Evolutionary conservation across 805 yeast species (phyloP).

Genomic region (Candida anglica): DNA sequence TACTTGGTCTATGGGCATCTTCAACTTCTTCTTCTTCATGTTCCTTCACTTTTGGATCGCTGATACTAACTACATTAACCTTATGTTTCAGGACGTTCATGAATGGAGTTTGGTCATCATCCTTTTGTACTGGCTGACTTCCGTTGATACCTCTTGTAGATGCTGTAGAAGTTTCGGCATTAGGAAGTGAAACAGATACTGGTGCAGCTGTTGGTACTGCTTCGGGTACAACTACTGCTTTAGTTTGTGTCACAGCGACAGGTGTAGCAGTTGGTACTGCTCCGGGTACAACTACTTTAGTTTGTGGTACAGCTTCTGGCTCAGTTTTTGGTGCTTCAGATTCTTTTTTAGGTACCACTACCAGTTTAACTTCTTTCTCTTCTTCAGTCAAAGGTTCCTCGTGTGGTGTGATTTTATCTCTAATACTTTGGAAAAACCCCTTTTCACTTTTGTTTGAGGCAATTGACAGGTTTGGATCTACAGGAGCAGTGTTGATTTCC

Average conservation of each 20-base stretch:
- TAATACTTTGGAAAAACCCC: slow-evolving; percentile 32
- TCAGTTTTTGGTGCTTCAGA: no score
- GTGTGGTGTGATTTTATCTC: slow-evolving; percentile 23
- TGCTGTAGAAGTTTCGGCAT: not conserved
- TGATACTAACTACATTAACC: slow-evolving; percentile 1
- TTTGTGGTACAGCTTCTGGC: no score
- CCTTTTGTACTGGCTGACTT: not conserved
- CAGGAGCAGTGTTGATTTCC: no score
- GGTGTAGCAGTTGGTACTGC: not conserved
- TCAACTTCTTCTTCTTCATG: no score
- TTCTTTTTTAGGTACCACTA: no score
- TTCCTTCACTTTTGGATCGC: not conserved
- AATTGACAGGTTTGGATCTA: no score
- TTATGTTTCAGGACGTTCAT: slow-evolving; percentile 4
- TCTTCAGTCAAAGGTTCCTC: slow-evolving; percentile 1
- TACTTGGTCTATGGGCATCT: not conserved
- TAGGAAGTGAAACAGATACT: no score
- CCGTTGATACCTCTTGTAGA: not conserved
- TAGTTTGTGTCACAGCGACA: not conserved
- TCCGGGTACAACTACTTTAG: not conserved
- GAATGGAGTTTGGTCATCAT: not conserved
- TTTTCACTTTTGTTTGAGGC: no score
- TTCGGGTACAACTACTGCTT: not conserved
- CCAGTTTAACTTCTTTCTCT: no score
- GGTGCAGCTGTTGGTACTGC: not conserved